Evolutionary conservation across 257 asterid species (phyloP), one percentile per base, ranked within the genome.

Genomic region (Gardenia jasminoides): DNA sequence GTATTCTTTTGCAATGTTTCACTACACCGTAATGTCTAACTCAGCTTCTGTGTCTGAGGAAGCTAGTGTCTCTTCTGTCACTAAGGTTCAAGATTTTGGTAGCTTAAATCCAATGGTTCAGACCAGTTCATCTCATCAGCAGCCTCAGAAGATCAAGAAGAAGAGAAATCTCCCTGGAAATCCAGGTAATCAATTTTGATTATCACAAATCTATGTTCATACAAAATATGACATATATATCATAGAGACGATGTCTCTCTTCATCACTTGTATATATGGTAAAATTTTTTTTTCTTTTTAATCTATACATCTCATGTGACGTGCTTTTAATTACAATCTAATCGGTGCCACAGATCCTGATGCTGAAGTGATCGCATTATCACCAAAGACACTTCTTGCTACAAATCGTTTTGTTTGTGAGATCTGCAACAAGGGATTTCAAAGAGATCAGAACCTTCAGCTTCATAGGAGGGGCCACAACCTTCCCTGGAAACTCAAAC

Each of bases 361-460:
- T 78, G 98, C 97, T 1, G 96, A 93, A 79, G 97, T 93, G 84
- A 90, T 93, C 24, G 98, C 96, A 1, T 78, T 93, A 43, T 92
- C 98, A 41, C 97, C 98, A 10, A 87, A 67, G 76, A 89, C 96
- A 47, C 90, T 93, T 0, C 43, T 93, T 79, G 93, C 98, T 0
- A 92, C 97, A 4, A 93, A 93, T 79, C 77, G 97, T 75, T 93
- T 89, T 62, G 92, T 93, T 11, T 93, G 97, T 48, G 98, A 93
- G 84, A 84, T 93, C n/a, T 93, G 98, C 88, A 92, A 89, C 88
- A 91, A 92, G 82, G 97, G 97, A n/a, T 93, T 93, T 44, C 98
- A 93, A 80, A 89, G 98, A 64, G 98, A 93, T n/a, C 98, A 93
- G 65, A 93, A 93, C 31, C 97, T 93, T 3, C 98, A 93, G 43